Evolutionary conservation across 352 stramenopile species (phyloP), one percentile per base, ranked within the genome.

Genomic region (Phytophthora citricola): DNA sequence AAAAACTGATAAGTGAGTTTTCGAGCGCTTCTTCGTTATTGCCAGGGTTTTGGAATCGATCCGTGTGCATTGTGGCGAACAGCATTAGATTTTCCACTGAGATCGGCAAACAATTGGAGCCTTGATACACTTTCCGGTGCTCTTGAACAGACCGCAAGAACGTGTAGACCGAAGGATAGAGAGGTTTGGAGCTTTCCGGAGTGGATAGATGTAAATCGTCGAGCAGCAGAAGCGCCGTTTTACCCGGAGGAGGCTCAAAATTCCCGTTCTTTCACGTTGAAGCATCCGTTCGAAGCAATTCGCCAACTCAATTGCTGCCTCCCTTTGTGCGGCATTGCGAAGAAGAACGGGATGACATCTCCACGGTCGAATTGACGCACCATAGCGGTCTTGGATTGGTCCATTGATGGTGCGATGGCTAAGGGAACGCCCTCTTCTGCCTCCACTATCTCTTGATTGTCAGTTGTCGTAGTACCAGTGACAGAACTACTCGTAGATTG

Each of bases 191-290:
- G 31, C 40, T 22, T 0, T 15, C 31, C 38, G 57, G 39, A 7
- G 46, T 34, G 27, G 79, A 63, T 5, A 90, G 48, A 22, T 90
- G 78, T 22, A 90, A 56, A 38, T 90, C 81, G 24, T 90, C 81
- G 29, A 90, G 56, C 26, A 90, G 69, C 11, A 90, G 49, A 5
- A 88, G 29, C 14, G 77, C 76, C 7, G 78, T 63, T 48, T 90
- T 88, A 1, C 81, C 81, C 14, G 81, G 76, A 7, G 81, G 81
- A 8, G 81, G 78, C 45, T 90, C 81, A 26, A 70, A 24, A 88
- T 62, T 0, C 62, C 61, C 2, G 67, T 80, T 4, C 78, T 71
- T 55, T 90, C 81, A 2, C 81, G 81, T 40, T 90, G 78, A 3
- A 90, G 69, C 71, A 86, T 83, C 2, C 76, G 67, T 34, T 88